These are phyloP conservation scores for Neurospora intermedia DNA, from an alignment of 495 filamentous ascomycete species.

Conservation along the genomic window DNA sequence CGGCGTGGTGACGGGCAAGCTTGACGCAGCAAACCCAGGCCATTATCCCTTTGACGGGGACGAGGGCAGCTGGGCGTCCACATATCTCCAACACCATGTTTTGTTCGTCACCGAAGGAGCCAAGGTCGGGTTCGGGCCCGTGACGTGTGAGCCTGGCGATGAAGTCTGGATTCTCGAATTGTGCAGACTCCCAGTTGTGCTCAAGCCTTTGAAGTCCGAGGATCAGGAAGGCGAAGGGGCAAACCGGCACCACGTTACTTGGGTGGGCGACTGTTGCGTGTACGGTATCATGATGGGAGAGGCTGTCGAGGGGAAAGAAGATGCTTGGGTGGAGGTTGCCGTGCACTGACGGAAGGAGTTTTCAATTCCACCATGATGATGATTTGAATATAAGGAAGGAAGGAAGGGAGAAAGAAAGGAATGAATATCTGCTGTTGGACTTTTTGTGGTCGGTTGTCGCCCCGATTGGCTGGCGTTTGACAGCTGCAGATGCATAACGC, in stretches of 20 bases:
- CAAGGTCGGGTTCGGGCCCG: not conserved
- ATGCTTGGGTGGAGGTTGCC: not conserved
- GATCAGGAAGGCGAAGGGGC: not conserved
- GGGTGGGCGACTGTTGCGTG: not conserved
- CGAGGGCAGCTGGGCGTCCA: not conserved
- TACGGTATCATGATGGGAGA: not conserved
- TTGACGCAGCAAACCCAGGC: not conserved
- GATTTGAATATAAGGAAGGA: no score
- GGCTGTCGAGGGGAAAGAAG: not conserved
- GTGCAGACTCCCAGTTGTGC: not conserved
- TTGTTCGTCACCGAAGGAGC: not conserved
- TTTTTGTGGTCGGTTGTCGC: not conserved
- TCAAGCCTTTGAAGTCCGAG: not conserved
- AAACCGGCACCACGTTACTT: not conserved
- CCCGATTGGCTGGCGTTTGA: not conserved
- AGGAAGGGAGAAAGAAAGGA: no score
- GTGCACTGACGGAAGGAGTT: not conserved
- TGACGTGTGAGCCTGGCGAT: not conserved
- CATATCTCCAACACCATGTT: not conserved
- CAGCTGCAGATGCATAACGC: not conserved
- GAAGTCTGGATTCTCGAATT: not conserved
- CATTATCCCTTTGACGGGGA: not conserved
- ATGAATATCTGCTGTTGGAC: not conserved
- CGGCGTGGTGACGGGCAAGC: not conserved
- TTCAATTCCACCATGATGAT: not conserved